phyloP scores from a whole-genome alignment of 2,329 filamentous ascomycete species.

The Coniochaeta sp. region DNA sequence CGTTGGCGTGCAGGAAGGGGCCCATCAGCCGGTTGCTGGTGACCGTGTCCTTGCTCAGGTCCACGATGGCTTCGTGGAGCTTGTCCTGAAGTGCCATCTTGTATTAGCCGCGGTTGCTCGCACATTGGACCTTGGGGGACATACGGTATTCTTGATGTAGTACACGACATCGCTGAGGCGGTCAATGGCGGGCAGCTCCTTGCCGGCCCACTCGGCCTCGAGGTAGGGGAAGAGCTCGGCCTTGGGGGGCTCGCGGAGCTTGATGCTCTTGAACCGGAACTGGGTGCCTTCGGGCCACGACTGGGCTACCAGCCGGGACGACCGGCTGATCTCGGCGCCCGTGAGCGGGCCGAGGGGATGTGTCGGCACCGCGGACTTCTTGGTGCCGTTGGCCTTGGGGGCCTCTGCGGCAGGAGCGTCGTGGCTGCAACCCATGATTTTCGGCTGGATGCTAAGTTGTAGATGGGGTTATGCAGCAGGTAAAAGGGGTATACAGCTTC shows the following conservation, averaged over 20 bases:
- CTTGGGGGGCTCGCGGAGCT: conserved; percentile 51
- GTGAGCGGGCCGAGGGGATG: conserved; percentile 56
- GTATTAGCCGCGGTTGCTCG: too few species aligned
- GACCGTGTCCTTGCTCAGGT: conserved; percentile 40
- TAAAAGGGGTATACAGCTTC: neutral
- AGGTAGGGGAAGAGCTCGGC: conserved; percentile 41
- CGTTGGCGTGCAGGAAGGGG: conserved; percentile 49
- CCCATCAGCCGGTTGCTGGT: conserved; percentile 53
- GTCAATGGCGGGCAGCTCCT: conserved; percentile 31
- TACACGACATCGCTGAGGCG: conserved; percentile 49
- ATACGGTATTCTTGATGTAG: conserved; percentile 52
- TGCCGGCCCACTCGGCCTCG: conserved; percentile 35
- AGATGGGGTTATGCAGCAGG: neutral
- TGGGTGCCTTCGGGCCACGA: conserved; percentile 48
- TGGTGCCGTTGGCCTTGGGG: neutral
- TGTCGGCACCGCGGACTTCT: conserved; percentile 3
- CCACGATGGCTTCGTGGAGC: conserved; percentile 52
- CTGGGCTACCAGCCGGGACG: conserved; percentile 38
- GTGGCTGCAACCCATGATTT: neutral
- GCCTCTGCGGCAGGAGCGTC: neutral
- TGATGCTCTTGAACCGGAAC: conserved; percentile 56
- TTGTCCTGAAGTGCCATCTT: conserved; percentile 51
- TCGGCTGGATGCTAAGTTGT: neutral
- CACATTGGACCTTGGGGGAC: too few species aligned
- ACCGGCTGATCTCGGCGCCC: conserved; percentile 46